Percentiles rank a stretch among this genome's conserved stretches.
Conservation (phyloP, 139 green algal species). For the Volvox reticuliferus region DNA sequence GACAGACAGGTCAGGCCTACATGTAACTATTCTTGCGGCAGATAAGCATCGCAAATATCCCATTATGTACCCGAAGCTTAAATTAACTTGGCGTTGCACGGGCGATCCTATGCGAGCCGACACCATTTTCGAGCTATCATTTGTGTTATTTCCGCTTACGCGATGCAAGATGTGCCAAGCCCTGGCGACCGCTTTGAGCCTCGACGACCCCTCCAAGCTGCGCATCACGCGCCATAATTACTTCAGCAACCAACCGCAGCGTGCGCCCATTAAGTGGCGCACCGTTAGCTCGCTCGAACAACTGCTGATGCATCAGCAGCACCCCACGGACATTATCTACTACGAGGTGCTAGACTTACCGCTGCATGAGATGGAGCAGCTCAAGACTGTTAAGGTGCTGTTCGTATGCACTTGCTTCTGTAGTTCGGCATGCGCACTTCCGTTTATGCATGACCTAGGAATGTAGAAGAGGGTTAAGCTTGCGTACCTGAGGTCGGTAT, state of each 20-base stretch:
- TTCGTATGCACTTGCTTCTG: too few relatives aligned
- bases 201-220: constrained; percentile 52
- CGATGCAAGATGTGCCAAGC: background rate
- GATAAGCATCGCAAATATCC: too few relatives aligned
- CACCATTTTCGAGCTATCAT: background rate
- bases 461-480: too few relatives aligned
- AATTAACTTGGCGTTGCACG: too few relatives aligned
- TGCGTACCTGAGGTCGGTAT: too few relatives aligned
- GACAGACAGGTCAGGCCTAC: too few relatives aligned
- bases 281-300: constrained; percentile 5
- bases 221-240: constrained; percentile 89
- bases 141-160: background rate
- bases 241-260: constrained; percentile 76
- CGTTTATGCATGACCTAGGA: too few relatives aligned
- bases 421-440: too few relatives aligned
- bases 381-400: constrained; percentile 73
- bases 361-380: constrained; percentile 85
- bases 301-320: constrained; percentile 46
- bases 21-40: too few relatives aligned
- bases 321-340: constrained; percentile 82
- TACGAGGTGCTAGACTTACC: constrained; percentile 97
- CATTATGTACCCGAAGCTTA: too few relatives aligned
- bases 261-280: constrained; percentile 70
- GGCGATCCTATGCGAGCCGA: too few relatives aligned
- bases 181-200: constrained; percentile 30